A percentile compares a stretch with the other conserved stretches of the same genome.
phyloP scores from a whole-genome alignment of 1,139 yeast genomes.

The Nakaseomyces glabratus region DNA sequence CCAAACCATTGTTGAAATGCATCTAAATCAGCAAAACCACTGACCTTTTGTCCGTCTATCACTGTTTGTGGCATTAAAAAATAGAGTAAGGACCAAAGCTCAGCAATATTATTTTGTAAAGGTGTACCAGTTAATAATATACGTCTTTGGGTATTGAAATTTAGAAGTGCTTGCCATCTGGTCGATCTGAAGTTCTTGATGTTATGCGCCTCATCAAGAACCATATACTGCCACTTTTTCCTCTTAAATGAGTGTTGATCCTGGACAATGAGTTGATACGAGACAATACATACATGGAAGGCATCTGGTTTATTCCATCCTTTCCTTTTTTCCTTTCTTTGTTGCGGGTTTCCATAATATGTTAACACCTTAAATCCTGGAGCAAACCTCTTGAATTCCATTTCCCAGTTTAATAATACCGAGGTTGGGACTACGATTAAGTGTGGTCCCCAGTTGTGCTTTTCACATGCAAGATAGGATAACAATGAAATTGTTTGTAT shows the following conservation, averaged over 20 bases:
- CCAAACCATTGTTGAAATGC: constrained; percentile 99
- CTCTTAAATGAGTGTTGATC: constrained; percentile 92
- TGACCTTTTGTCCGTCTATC: constrained; percentile 41
- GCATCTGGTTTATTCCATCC: constrained; percentile 98
- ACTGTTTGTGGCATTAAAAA: constrained; percentile 78
- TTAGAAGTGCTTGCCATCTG: constrained; percentile 91
- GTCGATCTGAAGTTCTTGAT: constrained; percentile 93
- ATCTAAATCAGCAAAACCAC: constrained; percentile 90
- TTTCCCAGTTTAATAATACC: constrained; percentile 98
- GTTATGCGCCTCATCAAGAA: constrained; percentile 95
- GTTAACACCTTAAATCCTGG: constrained; percentile 96
- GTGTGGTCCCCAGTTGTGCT: constrained; percentile 97
- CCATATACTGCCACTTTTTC: constrained; percentile 93
- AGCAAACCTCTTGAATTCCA: constrained; percentile 97
- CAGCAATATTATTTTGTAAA: constrained; percentile 82
- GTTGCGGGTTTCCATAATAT: constrained; percentile 96
- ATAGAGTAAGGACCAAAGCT: constrained; percentile 86
- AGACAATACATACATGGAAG: constrained; percentile 93
- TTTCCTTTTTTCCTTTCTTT: constrained; percentile 86
- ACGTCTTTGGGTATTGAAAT: constrained; percentile 86
- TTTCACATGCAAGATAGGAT: constrained; percentile 85
- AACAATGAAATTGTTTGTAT: constrained; percentile 88
- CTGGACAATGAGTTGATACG: constrained; percentile 92
- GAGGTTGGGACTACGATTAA: constrained; percentile 95
- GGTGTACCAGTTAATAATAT: constrained; percentile 92